Evolutionary conservation across 176 grass and related monocot genomes (phyloP).

Genomic region (Bothriochloa decipiens): DNA sequence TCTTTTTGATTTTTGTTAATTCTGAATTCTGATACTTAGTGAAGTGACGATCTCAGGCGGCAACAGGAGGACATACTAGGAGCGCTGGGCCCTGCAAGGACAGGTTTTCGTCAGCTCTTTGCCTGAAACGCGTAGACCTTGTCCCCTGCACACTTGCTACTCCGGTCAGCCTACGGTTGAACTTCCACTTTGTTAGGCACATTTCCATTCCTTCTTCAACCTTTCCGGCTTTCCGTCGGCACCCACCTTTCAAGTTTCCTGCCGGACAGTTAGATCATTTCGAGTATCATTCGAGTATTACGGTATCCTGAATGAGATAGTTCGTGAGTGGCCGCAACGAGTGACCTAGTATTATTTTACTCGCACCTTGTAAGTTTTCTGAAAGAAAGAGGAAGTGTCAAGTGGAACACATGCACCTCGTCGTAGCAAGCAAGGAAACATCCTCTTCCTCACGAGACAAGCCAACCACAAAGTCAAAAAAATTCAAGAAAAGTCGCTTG

Average conservation of each 20-base stretch:
- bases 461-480: not conserved
- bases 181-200: slow-evolving; percentile 37
- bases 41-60: not conserved
- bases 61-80: not conserved
- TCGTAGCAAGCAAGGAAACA: not conserved
- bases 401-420: slow-evolving; percentile 31
- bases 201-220: not conserved
- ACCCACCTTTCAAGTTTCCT: not conserved
- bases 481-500: not conserved
- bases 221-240: not conserved
- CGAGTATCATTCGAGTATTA: no score
- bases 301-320: no score
- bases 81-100: not conserved
- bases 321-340: not conserved
- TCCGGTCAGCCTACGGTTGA: slow-evolving; percentile 22
- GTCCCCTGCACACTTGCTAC: slow-evolving; percentile 30
- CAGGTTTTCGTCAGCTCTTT: slow-evolving; percentile 24
- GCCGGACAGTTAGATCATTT: not conserved
- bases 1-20: no score
- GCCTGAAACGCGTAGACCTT: slow-evolving; percentile 7
- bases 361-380: not conserved
- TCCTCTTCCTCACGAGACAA: not conserved
- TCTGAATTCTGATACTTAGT: no score
- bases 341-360: not conserved
- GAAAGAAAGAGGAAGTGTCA: slow-evolving; percentile 1